Base-by-base conservation (phyloP, 768 basidiomycete genomes). In the Sarcomyxa edulis region DNA sequence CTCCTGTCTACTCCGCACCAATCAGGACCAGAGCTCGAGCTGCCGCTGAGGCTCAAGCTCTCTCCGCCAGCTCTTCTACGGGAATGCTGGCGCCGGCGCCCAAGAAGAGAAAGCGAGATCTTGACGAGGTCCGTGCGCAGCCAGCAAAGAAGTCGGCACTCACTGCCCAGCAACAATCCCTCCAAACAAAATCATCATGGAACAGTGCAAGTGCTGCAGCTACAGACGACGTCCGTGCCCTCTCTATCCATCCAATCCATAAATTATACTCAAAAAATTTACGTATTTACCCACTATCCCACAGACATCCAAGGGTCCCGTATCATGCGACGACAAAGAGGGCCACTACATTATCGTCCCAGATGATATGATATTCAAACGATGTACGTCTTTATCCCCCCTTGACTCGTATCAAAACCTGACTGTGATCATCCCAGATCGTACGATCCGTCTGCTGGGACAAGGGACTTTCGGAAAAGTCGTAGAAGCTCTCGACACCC, bases 401-500 rank as follows among this genome's bases (percentile, higher is more conserved):
- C 32, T 36, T 37, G 29, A 29, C 23, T 14, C 12, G 25, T 32
- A 35, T 43, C 39, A 30, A 34, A 29, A 14, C 19, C 59, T 53
- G 26, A 51, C 36, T 43, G 25, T 28, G 23, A 40, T 26, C 32
- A 29, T 46, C 43, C 10, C 52, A 97, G 95, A 97, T 77, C 88
- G 86, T 33, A 97, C 94, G 28, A 80, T 94, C 44, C 76, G 81
- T 42, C 70, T 94, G 16, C 71, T 99, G 5, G 96, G 96, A 12
- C 95, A 98, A 66, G 96, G 96, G 9, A 98, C 96, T 10, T 99
- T 98, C 55, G 96, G 96, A 49, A 99, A 98, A 62, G 96, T 99
- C 21, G 93, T 99, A 33, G 90, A 97, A 60, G 92, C 92, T 6
- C 60, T 85, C 50, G 90, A 96, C 66, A 76, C 76, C 28, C 72